A percentile compares a stretch with the other conserved stretches of the same genome.
Evolutionary conservation across 371 early-diverging fungal genomes (phyloP).

Genomic region (Actinomortierella ambigua): DNA sequence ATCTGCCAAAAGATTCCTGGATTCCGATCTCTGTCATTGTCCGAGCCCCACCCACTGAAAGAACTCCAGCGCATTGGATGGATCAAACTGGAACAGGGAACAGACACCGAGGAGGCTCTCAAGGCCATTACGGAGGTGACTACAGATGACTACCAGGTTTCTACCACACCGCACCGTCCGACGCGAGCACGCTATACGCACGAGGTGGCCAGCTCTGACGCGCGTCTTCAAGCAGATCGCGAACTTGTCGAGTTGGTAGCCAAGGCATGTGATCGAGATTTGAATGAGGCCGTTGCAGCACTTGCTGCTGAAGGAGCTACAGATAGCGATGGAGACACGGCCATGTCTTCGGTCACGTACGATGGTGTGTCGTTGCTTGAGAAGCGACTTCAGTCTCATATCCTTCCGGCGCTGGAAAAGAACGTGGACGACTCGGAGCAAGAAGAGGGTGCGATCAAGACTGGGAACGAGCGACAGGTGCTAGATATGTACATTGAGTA

Average conservation of each 20-base stretch:
- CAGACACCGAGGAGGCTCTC: constrained; percentile 77
- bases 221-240: constrained; percentile 35
- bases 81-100: constrained; percentile 86
- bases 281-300: constrained; percentile 5
- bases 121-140: constrained; percentile 60
- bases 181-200: constrained; percentile 46
- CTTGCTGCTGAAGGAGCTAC: constrained; percentile 14
- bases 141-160: constrained; percentile 32
- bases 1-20: constrained; percentile 74
- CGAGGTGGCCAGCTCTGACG: constrained; percentile 41
- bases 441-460: constrained; percentile 28
- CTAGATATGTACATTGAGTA: constrained; percentile 88
- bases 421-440: constrained; percentile 28
- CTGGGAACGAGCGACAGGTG: constrained; percentile 44
- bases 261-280: constrained; percentile 27
- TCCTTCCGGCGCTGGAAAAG: constrained; percentile 16
- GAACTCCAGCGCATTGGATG: constrained; percentile 92
- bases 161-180: constrained; percentile 23
- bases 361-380: constrained; percentile 31
- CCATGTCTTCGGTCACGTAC: not conserved
- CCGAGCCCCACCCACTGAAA: constrained; percentile 86
- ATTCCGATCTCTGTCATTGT: constrained; percentile 82
- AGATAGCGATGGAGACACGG: not conserved
- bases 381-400: constrained; percentile 24
- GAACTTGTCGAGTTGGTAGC: constrained; percentile 26